Conservation (phyloP, 305 asterid species). For the Fraxinus sp. region DNA sequence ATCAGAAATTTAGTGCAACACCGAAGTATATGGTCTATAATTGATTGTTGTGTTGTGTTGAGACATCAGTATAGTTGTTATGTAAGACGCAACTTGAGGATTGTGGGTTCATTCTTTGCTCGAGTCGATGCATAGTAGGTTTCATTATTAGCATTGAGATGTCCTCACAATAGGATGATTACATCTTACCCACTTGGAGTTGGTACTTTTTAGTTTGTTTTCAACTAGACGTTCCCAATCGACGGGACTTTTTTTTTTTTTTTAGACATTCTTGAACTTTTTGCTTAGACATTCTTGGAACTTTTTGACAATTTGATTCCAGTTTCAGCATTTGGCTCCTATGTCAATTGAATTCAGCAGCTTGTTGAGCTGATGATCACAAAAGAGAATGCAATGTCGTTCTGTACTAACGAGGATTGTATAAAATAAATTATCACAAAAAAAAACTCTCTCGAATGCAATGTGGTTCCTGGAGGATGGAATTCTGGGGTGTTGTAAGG, state of each 20-base stretch:
- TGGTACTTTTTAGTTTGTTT: neutral
- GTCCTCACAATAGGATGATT: neutral
- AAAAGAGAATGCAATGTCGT: neutral
- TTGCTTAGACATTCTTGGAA: neutral
- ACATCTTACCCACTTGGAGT: neutral
- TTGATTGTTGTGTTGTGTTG: conserved; percentile 20
- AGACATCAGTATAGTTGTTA: neutral
- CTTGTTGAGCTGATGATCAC: neutral
- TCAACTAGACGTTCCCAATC: neutral
- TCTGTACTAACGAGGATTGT: neutral
- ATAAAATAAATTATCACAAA: too few species aligned
- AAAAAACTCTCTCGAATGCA: too few species aligned
- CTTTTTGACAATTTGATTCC: neutral
- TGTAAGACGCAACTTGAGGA: neutral
- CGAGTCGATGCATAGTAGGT: neutral
- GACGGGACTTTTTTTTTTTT: too few species aligned
- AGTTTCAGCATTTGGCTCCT: neutral
- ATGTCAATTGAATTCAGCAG: neutral
- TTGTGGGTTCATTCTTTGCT: too few species aligned
- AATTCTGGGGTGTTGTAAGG: too few species aligned
- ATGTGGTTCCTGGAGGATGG: too few species aligned
- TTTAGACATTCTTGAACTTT: too few species aligned
- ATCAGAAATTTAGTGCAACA: conserved; percentile 29
- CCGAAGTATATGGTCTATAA: conserved; percentile 44
- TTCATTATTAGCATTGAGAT: neutral